phyloP scores from a whole-genome alignment of 129 eudicot species.

The Lactuca sativa region DNA sequence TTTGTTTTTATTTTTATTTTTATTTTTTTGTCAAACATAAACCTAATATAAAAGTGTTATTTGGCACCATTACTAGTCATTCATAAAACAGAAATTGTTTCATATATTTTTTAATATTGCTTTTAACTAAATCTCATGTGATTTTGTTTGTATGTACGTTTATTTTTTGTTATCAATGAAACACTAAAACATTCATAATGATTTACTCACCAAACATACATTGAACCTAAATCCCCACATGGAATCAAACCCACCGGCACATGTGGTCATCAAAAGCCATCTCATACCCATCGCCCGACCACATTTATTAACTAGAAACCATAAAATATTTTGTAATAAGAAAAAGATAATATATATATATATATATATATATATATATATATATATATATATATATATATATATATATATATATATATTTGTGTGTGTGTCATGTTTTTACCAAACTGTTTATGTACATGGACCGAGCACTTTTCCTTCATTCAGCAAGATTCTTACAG shows the following conservation, averaged over 20 bases:
- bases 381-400: too few species aligned
- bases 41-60: too few species aligned
- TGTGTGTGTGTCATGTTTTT: too few species aligned
- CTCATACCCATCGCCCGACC: conserved; percentile 18
- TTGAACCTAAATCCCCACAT: conserved; percentile 24
- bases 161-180: neutral
- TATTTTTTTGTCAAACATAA: too few species aligned
- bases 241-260: conserved; percentile 28
- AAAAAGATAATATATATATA: too few species aligned
- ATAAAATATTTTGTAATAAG: neutral
- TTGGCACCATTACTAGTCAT: neutral
- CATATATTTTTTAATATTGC: neutral
- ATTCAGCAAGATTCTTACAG: too few species aligned
- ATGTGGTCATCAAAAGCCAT: conserved; percentile 34
- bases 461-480: too few species aligned
- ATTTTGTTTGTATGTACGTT: neutral
- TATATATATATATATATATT: too few species aligned
- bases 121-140: conserved; percentile 10
- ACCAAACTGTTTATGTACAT: too few species aligned
- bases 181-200: conserved; percentile 1
- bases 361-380: too few species aligned
- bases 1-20: too few species aligned
- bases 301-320: neutral
- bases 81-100: neutral
- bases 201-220: conserved; percentile 26